Percentiles rank a stretch among this genome's conserved stretches.
Conservation (phyloP, 1,284 basidiomycete genomes). For the Apiotrichum porosum region DNA sequence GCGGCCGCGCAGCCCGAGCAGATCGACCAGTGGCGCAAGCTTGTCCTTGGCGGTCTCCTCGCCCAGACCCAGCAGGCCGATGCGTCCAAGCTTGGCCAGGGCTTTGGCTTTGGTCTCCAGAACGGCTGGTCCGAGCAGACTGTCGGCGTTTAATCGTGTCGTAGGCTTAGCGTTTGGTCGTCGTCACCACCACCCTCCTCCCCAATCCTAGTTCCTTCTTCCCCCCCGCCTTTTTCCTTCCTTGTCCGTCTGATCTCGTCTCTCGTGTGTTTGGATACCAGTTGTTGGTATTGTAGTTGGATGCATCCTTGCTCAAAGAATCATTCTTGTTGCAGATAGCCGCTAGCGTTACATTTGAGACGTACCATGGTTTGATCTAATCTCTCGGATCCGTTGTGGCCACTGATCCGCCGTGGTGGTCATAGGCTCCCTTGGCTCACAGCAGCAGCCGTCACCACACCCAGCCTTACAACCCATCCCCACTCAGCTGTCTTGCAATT, state of each 20-base stretch:
- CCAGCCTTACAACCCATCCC: no score
- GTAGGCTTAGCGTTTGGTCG: no score
- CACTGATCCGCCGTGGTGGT: no score
- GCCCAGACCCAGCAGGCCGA: not conserved
- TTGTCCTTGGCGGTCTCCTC: constrained; percentile 9
- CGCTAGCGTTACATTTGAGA: no score
- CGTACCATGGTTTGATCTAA: no score
- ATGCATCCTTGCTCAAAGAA: not conserved
- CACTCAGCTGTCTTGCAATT: no score
- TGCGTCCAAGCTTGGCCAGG: not conserved
- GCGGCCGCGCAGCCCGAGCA: constrained; percentile 3
- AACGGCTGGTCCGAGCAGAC: constrained; percentile 9
- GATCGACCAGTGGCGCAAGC: constrained; percentile 23
- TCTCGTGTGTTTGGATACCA: constrained; percentile 3
- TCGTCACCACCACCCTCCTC: no score
- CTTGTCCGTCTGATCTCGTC: not conserved
- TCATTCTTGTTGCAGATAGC: no score
- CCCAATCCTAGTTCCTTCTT: not conserved
- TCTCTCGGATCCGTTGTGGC: no score
- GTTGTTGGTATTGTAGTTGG: constrained; percentile 2
- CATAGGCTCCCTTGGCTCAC: no score
- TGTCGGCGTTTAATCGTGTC: constrained; percentile 8
- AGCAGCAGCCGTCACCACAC: no score
- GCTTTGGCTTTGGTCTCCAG: not conserved
- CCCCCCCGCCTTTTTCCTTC: not conserved